These are phyloP conservation scores for Ceratobasidium papillatum DNA, from an alignment of 1,284 basidiomycete species.

Conservation along the genomic window DNA sequence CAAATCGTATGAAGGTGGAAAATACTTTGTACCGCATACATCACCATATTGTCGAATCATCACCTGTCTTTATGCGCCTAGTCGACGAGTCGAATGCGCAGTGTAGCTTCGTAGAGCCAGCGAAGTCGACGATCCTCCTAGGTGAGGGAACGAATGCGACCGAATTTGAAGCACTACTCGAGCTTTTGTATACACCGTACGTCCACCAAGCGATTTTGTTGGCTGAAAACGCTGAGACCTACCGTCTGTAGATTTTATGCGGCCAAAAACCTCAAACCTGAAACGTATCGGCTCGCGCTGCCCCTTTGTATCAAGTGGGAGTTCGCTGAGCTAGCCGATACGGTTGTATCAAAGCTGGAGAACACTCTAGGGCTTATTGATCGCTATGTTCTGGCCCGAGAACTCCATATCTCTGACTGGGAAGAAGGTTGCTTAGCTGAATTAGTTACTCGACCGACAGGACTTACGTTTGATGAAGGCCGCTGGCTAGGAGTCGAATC, in stretches of 20 bases:
- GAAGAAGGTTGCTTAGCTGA: background rate
- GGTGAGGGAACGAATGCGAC: background rate
- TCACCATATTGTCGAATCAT: background rate
- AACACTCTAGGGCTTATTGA: background rate
- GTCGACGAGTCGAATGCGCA: background rate
- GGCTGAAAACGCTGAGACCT: background rate
- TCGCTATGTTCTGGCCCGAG: background rate
- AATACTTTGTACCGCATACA: background rate
- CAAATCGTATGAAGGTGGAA: background rate
- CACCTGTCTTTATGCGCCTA: background rate
- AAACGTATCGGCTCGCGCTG: background rate
- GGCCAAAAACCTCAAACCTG: background rate
- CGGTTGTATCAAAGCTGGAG: background rate
- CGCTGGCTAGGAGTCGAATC: background rate
- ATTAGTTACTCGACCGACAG: background rate
- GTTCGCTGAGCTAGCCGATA: background rate
- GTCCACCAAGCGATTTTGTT: background rate
- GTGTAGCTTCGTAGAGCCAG: background rate
- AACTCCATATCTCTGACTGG: background rate
- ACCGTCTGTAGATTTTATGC: background rate
- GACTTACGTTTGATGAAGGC: constrained; percentile 4
- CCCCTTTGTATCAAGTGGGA: background rate
- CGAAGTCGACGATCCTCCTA: background rate
- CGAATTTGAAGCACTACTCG: background rate
- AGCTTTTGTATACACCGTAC: constrained; percentile 6